Evolutionary conservation across 2,329 filamentous ascomycete genomes (phyloP), one percentile per base, ranked within the genome.

Genomic region (Claviceps lovelessii): DNA sequence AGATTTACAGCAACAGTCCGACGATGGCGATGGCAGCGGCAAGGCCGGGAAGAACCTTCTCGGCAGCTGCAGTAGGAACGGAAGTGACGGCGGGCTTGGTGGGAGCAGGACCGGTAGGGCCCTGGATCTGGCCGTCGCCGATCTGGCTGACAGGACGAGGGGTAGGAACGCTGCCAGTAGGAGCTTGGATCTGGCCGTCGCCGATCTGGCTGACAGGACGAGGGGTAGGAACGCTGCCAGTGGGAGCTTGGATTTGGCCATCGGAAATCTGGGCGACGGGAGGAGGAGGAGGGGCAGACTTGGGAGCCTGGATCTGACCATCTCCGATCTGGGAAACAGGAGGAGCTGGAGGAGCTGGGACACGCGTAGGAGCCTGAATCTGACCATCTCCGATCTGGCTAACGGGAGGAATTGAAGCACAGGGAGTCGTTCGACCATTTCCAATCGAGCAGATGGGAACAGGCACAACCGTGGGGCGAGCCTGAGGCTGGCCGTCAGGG

Each of bases 401-500:
- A 15, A 65, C 59, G 4, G 70, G 66, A n/a, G 63, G 55, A 5
- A 63, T 61, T 3, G 61, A 62, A 17, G 70, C 70, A 57, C 74
- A 76, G 19, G 73, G 72, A 0, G 72, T 73, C 2, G 71, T 74
- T 57, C 83, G 73, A 37, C 68, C 68, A 51, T 70, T 68, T 7
- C 67, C 66, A 56, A 78, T 78, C 65, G 78, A 73, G 64, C 75
- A 79, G 57, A 80, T 68, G 10, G 74, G 72, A 2, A 76, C 63
- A 7, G 69, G 65, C 6, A 73, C 63, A 0, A 62, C 66, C 0
- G 76, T 77, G 2, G 73, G 73, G 54, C 73, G 62, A 23, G 74
- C 73, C 65, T 77, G 73, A 33, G 73, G 72, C 65, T 77, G 75
- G 46, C 75, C 75, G 55, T 78, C 74, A n/a, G 62, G 54, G 13